Evolutionary conservation across 768 basidiomycete species (phyloP).

Genomic region (Rhodocollybia butyracea): DNA sequence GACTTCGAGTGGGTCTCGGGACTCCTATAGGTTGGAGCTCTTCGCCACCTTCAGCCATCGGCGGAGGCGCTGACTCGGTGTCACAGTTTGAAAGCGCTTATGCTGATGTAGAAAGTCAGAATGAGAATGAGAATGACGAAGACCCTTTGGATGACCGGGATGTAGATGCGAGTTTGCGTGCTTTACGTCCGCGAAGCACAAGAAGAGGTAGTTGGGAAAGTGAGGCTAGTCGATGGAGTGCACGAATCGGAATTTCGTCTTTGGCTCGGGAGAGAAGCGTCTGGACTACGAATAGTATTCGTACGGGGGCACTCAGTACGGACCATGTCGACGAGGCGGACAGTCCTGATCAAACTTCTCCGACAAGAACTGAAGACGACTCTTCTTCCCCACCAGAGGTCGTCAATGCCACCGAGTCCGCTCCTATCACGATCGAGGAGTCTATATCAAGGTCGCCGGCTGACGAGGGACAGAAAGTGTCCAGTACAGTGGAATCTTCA

Average conservation of each 20-base stretch:
- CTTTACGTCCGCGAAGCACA: conserved; percentile 83
- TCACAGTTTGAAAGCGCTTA: conserved; percentile 70
- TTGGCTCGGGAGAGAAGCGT: conserved; percentile 52
- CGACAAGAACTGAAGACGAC: neutral
- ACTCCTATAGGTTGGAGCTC: conserved; percentile 37
- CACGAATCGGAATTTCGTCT: conserved; percentile 51
- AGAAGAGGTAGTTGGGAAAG: conserved; percentile 92
- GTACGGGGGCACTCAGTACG: conserved; percentile 54
- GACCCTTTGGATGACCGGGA: conserved; percentile 66
- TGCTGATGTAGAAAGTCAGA: conserved; percentile 58
- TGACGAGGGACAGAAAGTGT: neutral
- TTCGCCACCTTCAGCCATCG: conserved; percentile 48
- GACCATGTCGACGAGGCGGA: conserved; percentile 30
- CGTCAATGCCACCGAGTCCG: neutral
- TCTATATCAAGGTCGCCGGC: neutral
- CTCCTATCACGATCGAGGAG: neutral
- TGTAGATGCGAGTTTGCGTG: conserved; percentile 84
- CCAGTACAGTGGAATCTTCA: neutral
- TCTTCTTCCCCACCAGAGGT: neutral
- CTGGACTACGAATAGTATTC: conserved; percentile 59
- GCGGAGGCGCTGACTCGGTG: conserved; percentile 52
- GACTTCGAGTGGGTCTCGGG: conserved; percentile 44
- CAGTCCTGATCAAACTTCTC: neutral
- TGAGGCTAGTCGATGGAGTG: conserved; percentile 86
- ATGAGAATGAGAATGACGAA: conserved; percentile 69